These are phyloP conservation scores for Aureobasidium sp. DNA, from an alignment of 2,329 filamentous ascomycete species.

Conservation along the genomic window DNA sequence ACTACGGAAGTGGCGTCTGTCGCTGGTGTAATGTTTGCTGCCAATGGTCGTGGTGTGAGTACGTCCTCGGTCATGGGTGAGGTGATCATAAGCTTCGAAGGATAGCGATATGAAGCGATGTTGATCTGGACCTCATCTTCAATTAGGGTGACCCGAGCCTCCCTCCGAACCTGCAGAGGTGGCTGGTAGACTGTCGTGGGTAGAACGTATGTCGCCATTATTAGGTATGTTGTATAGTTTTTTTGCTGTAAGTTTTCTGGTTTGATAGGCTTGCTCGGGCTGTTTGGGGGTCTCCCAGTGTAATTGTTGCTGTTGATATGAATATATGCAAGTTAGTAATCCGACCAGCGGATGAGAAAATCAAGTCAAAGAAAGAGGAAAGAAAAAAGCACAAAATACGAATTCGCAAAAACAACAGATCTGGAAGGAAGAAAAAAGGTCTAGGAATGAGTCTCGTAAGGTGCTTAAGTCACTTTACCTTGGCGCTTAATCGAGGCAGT, in stretches of 20 bases:
- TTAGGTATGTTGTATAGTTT: constrained; percentile 13
- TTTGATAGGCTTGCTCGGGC: constrained; percentile 6
- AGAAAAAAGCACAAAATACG: constrained; percentile 19
- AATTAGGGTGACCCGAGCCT: constrained; percentile 56
- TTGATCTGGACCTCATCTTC: constrained; percentile 41
- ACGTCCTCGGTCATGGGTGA: constrained; percentile 51
- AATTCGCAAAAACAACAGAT: not conserved
- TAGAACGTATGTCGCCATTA: constrained; percentile 40
- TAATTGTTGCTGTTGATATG: constrained; percentile 8
- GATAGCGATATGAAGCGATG: constrained; percentile 24
- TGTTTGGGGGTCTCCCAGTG: not conserved
- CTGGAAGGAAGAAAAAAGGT: constrained; percentile 15
- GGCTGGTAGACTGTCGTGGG: constrained; percentile 43
- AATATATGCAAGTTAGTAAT: constrained; percentile 14
- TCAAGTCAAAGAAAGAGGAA: constrained; percentile 16
- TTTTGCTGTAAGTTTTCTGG: not conserved
- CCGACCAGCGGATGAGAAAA: constrained; percentile 36
- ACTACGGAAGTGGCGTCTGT: constrained; percentile 35
- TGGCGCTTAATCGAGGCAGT: constrained; percentile 11
- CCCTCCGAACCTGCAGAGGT: constrained; percentile 49
- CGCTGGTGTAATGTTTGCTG: constrained; percentile 38
- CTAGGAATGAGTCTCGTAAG: not conserved
- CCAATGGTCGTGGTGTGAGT: constrained; percentile 52
- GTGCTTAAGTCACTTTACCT: not conserved
- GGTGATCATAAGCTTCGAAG: constrained; percentile 25